These are phyloP conservation scores for Naganishia sp. DNA, from an alignment of 1,284 basidiomycete genomes.

Conservation along the genomic window DNA sequence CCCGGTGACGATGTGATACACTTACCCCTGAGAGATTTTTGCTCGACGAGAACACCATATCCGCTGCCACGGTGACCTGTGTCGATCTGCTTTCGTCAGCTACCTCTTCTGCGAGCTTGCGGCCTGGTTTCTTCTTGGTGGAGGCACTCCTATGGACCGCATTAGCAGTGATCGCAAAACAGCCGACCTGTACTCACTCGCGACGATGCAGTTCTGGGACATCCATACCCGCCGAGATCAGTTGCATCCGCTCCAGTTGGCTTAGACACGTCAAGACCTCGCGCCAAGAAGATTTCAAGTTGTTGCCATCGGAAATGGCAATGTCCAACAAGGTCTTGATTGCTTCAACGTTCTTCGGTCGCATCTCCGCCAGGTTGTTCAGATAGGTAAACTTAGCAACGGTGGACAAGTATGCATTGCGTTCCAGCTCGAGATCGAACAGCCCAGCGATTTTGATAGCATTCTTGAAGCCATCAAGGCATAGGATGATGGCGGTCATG, in stretches of 20 bases:
- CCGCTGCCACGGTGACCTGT: constrained; percentile 96
- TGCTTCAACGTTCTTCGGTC: constrained; percentile 96
- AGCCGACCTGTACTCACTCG: constrained; percentile 60
- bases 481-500: constrained; percentile 84
- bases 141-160: constrained; percentile 14
- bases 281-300: constrained; percentile 91
- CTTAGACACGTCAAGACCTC: constrained; percentile 94
- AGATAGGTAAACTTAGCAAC: constrained; percentile 95
- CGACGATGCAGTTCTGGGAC: constrained; percentile 76
- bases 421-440: constrained; percentile 91
- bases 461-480: constrained; percentile 88
- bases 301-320: constrained; percentile 89
- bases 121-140: constrained; percentile 29
- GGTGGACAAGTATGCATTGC: constrained; percentile 96
- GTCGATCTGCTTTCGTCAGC: constrained; percentile 96
- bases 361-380: constrained; percentile 96
- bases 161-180: not conserved
- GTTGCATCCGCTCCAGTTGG: constrained; percentile 94
- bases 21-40: constrained; percentile 90
- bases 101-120: constrained; percentile 79
- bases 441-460: constrained; percentile 91
- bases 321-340: constrained; percentile 91
- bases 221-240: constrained; percentile 84
- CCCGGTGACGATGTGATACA: constrained; percentile 30
- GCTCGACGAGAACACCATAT: constrained; percentile 98